phyloP scores from a whole-genome alignment of 1,139 yeast species.

The Arxiozyma bovina region DNA sequence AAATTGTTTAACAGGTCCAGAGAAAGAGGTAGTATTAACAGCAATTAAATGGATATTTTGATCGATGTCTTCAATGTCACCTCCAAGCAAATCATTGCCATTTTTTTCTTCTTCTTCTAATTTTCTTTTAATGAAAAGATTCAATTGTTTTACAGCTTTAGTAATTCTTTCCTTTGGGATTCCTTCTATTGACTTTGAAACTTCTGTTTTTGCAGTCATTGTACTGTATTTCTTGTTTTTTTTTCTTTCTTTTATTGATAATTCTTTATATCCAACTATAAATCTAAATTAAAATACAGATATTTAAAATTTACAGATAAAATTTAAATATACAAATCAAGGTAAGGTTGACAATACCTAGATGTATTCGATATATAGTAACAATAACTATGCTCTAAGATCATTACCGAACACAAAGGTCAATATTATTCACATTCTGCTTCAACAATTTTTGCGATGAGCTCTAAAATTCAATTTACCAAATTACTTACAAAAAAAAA shows the following conservation, averaged over 20 bases:
- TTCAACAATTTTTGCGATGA: constrained; percentile 8
- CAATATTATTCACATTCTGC: not conserved
- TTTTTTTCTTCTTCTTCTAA: constrained; percentile 26
- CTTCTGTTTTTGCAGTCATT: constrained; percentile 13
- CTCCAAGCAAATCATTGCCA: constrained; percentile 31
- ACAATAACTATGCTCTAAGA: too few species aligned
- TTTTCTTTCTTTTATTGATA: too few species aligned
- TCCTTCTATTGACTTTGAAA: not conserved
- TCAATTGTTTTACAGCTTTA: constrained; percentile 45
- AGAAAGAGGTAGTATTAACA: constrained; percentile 47
- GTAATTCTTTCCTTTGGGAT: constrained; percentile 19
- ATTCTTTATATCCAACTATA: too few species aligned
- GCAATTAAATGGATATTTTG: constrained; percentile 44
- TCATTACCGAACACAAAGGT: not conserved
- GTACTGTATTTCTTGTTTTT: not conserved
- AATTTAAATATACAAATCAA: not conserved
- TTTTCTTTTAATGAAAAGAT: constrained; percentile 34
- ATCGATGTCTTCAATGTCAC: constrained; percentile 43
- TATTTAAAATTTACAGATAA: not conserved
- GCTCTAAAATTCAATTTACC: constrained; percentile 3
- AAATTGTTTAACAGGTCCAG: constrained; percentile 49
- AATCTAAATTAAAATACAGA: not conserved
- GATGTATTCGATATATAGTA: too few species aligned
- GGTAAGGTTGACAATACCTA: too few species aligned
- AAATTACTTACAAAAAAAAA: not conserved